phyloP scores from a whole-genome alignment of 352 stramenopile genomes.

The Globisporangium recalcitrans region DNA sequence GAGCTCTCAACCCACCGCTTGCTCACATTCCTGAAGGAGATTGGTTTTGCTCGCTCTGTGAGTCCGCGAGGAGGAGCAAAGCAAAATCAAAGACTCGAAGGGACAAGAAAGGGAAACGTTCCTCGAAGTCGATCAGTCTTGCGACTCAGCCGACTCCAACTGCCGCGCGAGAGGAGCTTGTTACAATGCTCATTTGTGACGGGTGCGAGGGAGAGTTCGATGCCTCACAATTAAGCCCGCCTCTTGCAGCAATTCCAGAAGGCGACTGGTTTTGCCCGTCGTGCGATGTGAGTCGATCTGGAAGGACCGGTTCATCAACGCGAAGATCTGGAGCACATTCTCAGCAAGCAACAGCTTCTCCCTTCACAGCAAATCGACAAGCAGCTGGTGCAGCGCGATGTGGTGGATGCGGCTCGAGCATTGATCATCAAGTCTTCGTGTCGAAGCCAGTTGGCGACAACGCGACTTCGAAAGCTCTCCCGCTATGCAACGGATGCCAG shows the following conservation, averaged over 20 bases:
- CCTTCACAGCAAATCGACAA: neutral
- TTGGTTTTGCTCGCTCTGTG: constrained; percentile 30
- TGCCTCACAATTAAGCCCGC: constrained; percentile 37
- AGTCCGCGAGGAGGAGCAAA: neutral
- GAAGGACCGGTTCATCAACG: neutral
- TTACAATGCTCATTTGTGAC: constrained; percentile 54
- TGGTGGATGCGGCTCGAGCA: neutral
- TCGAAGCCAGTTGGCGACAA: neutral
- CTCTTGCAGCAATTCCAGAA: constrained; percentile 33
- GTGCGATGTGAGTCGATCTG: constrained; percentile 1
- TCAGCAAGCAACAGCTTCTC: neutral
- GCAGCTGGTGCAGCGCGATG: neutral
- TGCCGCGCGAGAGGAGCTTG: constrained; percentile 13
- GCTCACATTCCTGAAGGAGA: constrained; percentile 37
- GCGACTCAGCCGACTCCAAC: neutral
- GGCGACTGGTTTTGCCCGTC: constrained; percentile 43
- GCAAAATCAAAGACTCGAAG: constrained; percentile 6
- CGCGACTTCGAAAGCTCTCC: neutral
- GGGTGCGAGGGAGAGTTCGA: constrained; percentile 66
- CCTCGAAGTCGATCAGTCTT: neutral
- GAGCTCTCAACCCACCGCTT: constrained; percentile 39
- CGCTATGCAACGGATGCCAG: neutral
- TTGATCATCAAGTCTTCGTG: neutral
- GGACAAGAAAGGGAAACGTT: constrained; percentile 2
- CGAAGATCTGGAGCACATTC: no score